These are phyloP conservation scores for Cyberlindnera nakhonratchasimensis DNA, from an alignment of 805 yeast species.

Conservation along the genomic window DNA sequence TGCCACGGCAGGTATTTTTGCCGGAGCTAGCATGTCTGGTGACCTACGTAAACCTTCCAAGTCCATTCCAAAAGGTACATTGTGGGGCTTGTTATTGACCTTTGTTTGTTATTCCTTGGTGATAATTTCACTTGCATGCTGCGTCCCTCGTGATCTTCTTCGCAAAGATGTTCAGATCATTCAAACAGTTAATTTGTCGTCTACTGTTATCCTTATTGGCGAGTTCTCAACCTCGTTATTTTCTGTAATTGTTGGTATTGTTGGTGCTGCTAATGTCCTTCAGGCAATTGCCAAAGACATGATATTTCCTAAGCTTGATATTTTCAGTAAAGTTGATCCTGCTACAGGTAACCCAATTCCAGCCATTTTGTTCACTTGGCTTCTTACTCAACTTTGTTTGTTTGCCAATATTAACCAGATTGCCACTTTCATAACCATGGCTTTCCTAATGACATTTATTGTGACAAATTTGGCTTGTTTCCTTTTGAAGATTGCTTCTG, in stretches of 20 bases:
- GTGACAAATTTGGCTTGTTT: constrained; percentile 95
- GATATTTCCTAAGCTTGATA: constrained; percentile 73
- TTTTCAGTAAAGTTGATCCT: constrained; percentile 50
- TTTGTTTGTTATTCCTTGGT: constrained; percentile 76
- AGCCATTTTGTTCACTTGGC: constrained; percentile 75
- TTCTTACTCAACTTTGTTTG: constrained; percentile 77
- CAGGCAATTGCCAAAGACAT: constrained; percentile 90
- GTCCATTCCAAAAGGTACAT: constrained; percentile 91
- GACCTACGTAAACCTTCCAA: constrained; percentile 81
- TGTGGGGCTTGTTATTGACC: constrained; percentile 76
- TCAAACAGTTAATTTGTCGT: constrained; percentile 72
- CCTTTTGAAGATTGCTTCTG: constrained; percentile 79
- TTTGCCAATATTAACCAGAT: constrained; percentile 90
- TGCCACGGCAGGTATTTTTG: constrained; percentile 97
- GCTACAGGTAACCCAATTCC: constrained; percentile 54
- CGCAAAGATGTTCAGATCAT: constrained; percentile 79
- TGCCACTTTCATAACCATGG: constrained; percentile 96
- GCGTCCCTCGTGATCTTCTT: constrained; percentile 77
- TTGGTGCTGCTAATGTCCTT: constrained; percentile 89
- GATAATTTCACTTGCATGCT: constrained; percentile 71
- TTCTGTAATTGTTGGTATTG: constrained; percentile 91
- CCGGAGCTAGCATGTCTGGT: constrained; percentile 99
- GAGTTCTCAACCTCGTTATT: constrained; percentile 88
- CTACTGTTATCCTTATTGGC: constrained; percentile 73
- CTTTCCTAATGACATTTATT: constrained; percentile 91